A percentile compares a stretch with the other conserved stretches of the same genome.
Evolutionary conservation across 2,329 filamentous ascomycete genomes (phyloP).

Genomic region (Aureobasidium vineae): DNA sequence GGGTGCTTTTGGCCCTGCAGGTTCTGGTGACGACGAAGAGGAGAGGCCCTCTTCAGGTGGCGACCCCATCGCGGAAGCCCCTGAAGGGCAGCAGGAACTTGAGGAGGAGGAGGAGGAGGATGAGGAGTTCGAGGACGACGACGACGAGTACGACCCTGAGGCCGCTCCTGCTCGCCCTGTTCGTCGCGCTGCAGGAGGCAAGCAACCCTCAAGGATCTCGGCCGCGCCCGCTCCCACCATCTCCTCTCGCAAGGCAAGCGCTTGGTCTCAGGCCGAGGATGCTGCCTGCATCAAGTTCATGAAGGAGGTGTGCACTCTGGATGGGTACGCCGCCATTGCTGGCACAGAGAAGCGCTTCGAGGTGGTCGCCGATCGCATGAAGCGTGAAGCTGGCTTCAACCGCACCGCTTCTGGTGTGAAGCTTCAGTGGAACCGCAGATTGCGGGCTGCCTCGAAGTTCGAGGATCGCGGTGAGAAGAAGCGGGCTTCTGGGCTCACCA

Average conservation of each 20-base stretch:
- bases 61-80: background rate
- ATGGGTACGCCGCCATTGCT: background rate
- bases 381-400: slow-evolving; percentile 3
- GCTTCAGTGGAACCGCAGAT: slow-evolving; percentile 28
- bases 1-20: background rate
- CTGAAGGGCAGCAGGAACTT: background rate
- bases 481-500: slow-evolving; percentile 16
- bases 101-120: slow-evolving; percentile 12
- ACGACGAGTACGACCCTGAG: background rate
- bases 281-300: slow-evolving; percentile 22
- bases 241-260: slow-evolving; percentile 7
- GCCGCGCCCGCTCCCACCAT: slow-evolving; percentile 8
- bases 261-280: slow-evolving; percentile 25
- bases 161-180: background rate
- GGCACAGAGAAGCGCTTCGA: slow-evolving; percentile 23
- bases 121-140: slow-evolving; percentile 8
- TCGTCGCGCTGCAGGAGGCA: background rate
- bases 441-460: slow-evolving; percentile 12
- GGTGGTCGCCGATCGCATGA: slow-evolving; percentile 10
- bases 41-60: background rate
- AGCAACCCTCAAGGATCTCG: slow-evolving; percentile 7
- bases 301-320: slow-evolving; percentile 7
- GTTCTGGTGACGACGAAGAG: background rate
- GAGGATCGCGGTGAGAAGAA: slow-evolving; percentile 25
- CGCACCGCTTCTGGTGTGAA: slow-evolving; percentile 25